These are phyloP conservation scores for Avena eriantha DNA, from an alignment of 176 grass and related monocot genomes.

Conservation along the genomic window DNA sequence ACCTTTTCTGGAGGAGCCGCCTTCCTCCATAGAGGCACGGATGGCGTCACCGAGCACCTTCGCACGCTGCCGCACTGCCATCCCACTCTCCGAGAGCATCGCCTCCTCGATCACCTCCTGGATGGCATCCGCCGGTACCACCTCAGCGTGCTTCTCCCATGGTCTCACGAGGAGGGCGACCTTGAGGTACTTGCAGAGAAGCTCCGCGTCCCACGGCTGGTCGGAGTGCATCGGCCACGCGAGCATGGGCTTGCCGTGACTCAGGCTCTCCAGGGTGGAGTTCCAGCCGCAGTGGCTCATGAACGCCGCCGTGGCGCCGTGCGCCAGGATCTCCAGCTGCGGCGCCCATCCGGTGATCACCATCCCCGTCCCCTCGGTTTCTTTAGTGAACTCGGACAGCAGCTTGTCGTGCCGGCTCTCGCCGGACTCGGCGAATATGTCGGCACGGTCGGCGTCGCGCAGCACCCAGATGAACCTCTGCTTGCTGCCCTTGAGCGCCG, in stretches of 20 bases:
- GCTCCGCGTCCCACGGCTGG: conserved; percentile 62
- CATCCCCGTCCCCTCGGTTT: conserved; percentile 40
- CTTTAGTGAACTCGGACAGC: not conserved
- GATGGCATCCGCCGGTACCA: not conserved
- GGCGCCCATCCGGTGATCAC: conserved; percentile 80
- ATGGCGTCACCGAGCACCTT: conserved; percentile 15
- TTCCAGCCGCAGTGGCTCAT: conserved; percentile 96
- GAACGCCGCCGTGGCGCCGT: conserved; percentile 60
- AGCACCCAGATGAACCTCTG: conserved; percentile 73
- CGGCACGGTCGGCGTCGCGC: conserved; percentile 54
- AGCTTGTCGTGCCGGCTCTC: conserved; percentile 24
- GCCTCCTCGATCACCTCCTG: not conserved
- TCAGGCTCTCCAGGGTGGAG: conserved; percentile 72
- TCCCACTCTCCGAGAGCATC: not conserved
- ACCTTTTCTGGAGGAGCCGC: not conserved
- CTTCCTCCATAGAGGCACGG: not conserved
- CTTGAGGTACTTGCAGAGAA: conserved; percentile 50
- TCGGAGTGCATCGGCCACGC: conserved; percentile 84
- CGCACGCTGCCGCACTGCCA: not conserved
- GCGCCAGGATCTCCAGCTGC: conserved; percentile 73
- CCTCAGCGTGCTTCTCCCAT: conserved; percentile 42
- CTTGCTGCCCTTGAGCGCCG: conserved; percentile 48
- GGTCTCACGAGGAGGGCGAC: conserved; percentile 26
- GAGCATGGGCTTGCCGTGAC: conserved; percentile 65
- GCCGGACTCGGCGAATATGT: not conserved